Conservation (phyloP, 2,329 filamentous ascomycete species). For the Aspergillus hortae region DNA sequence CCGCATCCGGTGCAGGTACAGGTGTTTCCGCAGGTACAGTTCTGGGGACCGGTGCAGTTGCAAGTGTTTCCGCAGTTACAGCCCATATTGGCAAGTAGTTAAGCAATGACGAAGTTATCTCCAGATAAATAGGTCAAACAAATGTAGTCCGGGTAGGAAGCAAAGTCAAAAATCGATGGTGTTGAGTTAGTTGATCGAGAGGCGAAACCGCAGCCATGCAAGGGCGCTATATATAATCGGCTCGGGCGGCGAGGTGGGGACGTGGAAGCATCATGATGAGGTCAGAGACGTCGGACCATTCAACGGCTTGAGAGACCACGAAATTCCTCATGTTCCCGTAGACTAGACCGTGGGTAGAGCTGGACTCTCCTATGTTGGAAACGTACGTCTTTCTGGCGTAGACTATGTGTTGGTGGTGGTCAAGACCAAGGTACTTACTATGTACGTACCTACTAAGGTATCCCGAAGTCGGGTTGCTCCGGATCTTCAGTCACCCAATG, state of each 20-base stretch:
- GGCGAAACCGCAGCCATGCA: not conserved
- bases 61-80: slow-evolving; percentile 34
- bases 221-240: slow-evolving; percentile 12
- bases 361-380: too few relatives aligned
- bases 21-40: slow-evolving; percentile 30
- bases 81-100: slow-evolving; percentile 23
- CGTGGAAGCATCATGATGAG: slow-evolving; percentile 22
- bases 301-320: not conserved
- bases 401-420: too few relatives aligned
- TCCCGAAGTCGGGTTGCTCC: too few relatives aligned
- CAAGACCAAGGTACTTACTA: too few relatives aligned
- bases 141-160: not conserved
- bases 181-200: not conserved
- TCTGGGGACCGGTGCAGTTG: slow-evolving; percentile 28
- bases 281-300: slow-evolving; percentile 11
- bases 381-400: too few relatives aligned
- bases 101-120: not conserved
- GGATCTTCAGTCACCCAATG: too few relatives aligned
- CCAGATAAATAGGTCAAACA: not conserved
- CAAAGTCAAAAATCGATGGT: not conserved
- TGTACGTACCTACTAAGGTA: too few relatives aligned
- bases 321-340: too few relatives aligned
- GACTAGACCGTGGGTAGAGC: too few relatives aligned
- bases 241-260: slow-evolving; percentile 5
- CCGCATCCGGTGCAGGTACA: slow-evolving; percentile 38